Evolutionary conservation across 208 protist species (phyloP).

Genomic region (Wallacemonas sp.): DNA sequence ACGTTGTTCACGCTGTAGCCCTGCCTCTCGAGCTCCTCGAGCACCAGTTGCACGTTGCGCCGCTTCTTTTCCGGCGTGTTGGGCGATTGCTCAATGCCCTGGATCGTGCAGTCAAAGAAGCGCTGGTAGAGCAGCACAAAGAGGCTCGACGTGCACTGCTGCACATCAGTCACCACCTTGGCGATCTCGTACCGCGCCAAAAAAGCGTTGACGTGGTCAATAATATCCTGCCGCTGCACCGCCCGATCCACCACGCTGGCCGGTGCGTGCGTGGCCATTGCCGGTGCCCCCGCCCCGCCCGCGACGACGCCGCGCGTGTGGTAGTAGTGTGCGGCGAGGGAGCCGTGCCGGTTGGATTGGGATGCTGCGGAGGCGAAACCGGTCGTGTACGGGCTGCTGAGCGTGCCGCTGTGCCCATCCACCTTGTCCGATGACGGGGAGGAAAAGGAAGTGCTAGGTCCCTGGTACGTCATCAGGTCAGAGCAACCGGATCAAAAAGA

Average conservation of each 20-base stretch:
- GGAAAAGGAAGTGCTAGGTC: neutral
- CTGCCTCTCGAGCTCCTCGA: conserved; percentile 67
- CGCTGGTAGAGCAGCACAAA: conserved; percentile 89
- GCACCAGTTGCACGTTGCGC: conserved; percentile 71
- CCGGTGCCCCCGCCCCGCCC: neutral
- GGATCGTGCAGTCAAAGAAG: conserved; percentile 71
- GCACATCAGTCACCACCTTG: conserved; percentile 64
- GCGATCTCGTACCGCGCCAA: conserved; percentile 60
- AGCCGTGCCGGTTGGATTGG: neutral
- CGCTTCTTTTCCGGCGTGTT: conserved; percentile 79
- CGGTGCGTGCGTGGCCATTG: neutral
- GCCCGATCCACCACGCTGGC: conserved; percentile 16
- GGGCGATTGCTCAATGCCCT: conserved; percentile 64
- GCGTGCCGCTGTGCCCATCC: neutral
- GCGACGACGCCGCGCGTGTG: neutral
- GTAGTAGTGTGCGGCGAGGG: conserved; percentile 13
- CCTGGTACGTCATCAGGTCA: conserved; percentile 4
- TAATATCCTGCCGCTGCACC: conserved; percentile 40
- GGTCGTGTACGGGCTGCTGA: conserved; percentile 5
- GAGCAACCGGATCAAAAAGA: neutral
- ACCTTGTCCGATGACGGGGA: conserved; percentile 8
- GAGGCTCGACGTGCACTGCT: conserved; percentile 86
- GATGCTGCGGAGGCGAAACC: conserved; percentile 6
- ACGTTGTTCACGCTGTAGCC: conserved; percentile 60
- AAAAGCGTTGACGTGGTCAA: conserved; percentile 69